These are phyloP conservation scores for Puya raimondii DNA, from an alignment of 176 grass and related monocot genomes.

Conservation along the genomic window DNA sequence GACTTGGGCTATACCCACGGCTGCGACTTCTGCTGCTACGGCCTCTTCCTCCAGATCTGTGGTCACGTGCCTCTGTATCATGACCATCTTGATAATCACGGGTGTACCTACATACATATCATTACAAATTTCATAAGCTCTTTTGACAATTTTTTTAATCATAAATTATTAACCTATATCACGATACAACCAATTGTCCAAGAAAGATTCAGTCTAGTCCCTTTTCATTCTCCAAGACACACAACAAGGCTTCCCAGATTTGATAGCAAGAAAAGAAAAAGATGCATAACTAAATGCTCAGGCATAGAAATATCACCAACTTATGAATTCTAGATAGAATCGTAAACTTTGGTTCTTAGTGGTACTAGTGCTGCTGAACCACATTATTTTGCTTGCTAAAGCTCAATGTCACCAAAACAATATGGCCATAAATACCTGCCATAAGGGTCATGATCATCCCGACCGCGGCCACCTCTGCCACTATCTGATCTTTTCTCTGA, in stretches of 20 bases:
- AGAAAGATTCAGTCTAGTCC: neutral
- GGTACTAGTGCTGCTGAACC: neutral
- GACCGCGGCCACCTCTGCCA: constrained; percentile 23
- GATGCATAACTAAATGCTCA: neutral
- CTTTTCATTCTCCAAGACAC: neutral
- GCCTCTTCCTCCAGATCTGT: constrained; percentile 37
- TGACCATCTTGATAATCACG: constrained; percentile 5
- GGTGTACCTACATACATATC: constrained; percentile 31
- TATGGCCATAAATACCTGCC: constrained; percentile 29
- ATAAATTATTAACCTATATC: constrained; percentile 1
- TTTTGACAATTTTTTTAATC: constrained; percentile 11
- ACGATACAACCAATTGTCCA: neutral
- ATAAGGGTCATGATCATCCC: constrained; percentile 37
- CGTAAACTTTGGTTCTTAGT: neutral
- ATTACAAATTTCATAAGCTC: constrained; percentile 14
- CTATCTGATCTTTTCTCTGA: constrained; percentile 38
- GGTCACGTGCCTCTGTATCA: constrained; percentile 31
- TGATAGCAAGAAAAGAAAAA: neutral
- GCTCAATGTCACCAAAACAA: neutral
- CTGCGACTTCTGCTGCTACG: constrained; percentile 47
- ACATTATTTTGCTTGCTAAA: neutral
- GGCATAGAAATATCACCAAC: neutral
- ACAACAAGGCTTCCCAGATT: neutral
- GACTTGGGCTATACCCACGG: constrained; percentile 48
- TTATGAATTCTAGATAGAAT: neutral